A percentile compares a stretch with the other conserved stretches of the same genome.
phyloP scores from a whole-genome alignment of 192 early-diverging fungal species.

The Umbelopsis ramanniana region DNA sequence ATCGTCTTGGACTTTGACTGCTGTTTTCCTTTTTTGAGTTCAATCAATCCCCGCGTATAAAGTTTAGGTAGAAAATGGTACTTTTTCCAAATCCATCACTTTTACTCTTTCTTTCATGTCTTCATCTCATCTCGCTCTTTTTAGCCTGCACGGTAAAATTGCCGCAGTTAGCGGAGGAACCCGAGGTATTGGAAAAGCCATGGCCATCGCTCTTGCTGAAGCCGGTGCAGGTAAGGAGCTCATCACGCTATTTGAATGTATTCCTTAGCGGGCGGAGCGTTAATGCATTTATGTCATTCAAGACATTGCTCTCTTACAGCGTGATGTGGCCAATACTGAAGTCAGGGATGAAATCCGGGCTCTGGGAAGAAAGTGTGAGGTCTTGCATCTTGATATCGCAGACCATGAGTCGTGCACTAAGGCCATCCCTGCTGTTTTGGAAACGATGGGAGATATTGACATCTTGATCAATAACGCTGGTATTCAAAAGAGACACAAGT shows the following conservation, averaged over 20 bases:
- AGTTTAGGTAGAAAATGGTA: conserved; percentile 21
- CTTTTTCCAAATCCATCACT: conserved; percentile 22
- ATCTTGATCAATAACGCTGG: conserved; percentile 31
- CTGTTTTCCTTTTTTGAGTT: neutral
- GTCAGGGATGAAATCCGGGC: conserved; percentile 19
- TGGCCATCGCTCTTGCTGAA: conserved; percentile 32
- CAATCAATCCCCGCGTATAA: neutral
- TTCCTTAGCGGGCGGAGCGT: neutral
- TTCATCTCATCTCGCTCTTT: conserved; percentile 23
- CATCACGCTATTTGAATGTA: neutral
- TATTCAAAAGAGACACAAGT: conserved; percentile 17
- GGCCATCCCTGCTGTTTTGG: conserved; percentile 14
- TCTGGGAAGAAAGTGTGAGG: conserved; percentile 23
- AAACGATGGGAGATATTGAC: conserved; percentile 21
- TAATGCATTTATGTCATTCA: neutral
- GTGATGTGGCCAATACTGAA: conserved; percentile 12
- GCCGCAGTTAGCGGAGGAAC: conserved; percentile 32
- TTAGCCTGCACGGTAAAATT: conserved; percentile 27
- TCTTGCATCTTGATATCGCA: conserved; percentile 6
- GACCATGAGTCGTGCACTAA: conserved; percentile 2
- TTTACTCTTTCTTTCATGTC: conserved; percentile 18
- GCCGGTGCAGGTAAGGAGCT: conserved; percentile 34
- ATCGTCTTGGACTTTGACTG: neutral
- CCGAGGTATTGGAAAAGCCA: conserved; percentile 29
- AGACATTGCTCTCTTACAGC: conserved; percentile 19